These are phyloP conservation scores for Glonium stellatum DNA, from an alignment of 495 filamentous ascomycete species.

Conservation along the genomic window DNA sequence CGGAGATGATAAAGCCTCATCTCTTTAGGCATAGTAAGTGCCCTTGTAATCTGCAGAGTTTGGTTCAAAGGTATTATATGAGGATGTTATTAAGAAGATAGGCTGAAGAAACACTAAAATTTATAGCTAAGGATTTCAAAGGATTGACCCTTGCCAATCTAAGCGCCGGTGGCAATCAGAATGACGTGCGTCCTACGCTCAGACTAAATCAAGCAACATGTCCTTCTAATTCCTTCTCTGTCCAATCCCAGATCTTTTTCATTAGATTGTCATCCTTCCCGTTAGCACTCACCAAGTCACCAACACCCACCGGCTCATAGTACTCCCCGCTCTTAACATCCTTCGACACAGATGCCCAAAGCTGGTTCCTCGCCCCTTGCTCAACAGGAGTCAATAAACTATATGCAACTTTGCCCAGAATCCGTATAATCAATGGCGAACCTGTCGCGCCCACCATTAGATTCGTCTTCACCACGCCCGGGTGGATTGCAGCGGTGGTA, in stretches of 20 bases:
- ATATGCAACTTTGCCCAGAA: constrained; percentile 1
- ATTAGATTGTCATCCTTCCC: constrained; percentile 7
- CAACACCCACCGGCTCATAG: constrained; percentile 21
- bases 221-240: constrained; percentile 20
- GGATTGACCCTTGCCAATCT: too few species aligned
- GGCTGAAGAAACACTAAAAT: too few species aligned
- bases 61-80: too few species aligned
- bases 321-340: constrained; percentile 15
- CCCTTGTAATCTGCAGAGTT: too few species aligned
- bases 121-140: too few species aligned
- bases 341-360: constrained; percentile 13
- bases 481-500: constrained; percentile 8
- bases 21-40: too few species aligned
- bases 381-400: constrained; percentile 2
- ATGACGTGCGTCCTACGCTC: too few species aligned
- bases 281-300: neutral
- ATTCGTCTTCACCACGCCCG: constrained; percentile 12
- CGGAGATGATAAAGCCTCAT: too few species aligned
- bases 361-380: constrained; percentile 17
- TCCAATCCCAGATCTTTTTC: constrained; percentile 25
- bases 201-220: neutral
- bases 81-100: too few species aligned
- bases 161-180: too few species aligned
- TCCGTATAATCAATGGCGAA: constrained; percentile 1
- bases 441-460: neutral